Base-by-base conservation (phyloP, 164 flowering plant genomes). In the Nymphaea colorata region DNA sequence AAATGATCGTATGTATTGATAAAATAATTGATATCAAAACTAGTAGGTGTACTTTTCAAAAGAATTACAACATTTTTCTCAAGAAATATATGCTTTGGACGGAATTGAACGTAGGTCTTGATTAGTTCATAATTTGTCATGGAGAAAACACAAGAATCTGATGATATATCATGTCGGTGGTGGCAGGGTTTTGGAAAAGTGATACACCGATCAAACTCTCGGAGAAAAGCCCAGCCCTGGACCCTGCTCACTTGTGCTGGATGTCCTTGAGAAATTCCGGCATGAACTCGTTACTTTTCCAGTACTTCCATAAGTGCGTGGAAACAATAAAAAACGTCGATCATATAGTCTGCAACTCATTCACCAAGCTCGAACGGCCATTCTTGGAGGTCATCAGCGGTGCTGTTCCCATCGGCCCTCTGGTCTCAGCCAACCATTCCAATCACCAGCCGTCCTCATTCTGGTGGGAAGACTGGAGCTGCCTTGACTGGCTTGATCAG, bases 311-410 rank as follows among this genome's bases (percentile, higher is more conserved):
- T 4, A 43, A n/a, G 18, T 41, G 43, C 57, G 14, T 66, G 18
- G 45, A 41, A 3, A 15, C 25, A 36, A 17, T 41, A 11, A 17
- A 66, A 7, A 59, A 3, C 14, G 41, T 66, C 42, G 16, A 42
- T n/a, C 14, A 59, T 43, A 45, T 69, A 53, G 61, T 75, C 7
- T 68, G 72, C 68, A 75, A 75, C 67, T 66, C 68, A 4, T 69
- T 69, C 44, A 4, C 57, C 42, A 68, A 69, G 10, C 65, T 72
- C 7, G 75, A 72, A 25, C 1, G 36, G 16, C 44, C 70, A 4
- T 44, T 61, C 4, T 41, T 18, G 14, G 62, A 62, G 43, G 4
- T 57, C n/a, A 42, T 71, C 18, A 64, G 69, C n/a, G 59, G 62
- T 18, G 42, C 66, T 25, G 15, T 65, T 6, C 70, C 70, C 0